These are phyloP conservation scores for Psilocybe cubensis DNA, from an alignment of 768 basidiomycete genomes.

Conservation along the genomic window DNA sequence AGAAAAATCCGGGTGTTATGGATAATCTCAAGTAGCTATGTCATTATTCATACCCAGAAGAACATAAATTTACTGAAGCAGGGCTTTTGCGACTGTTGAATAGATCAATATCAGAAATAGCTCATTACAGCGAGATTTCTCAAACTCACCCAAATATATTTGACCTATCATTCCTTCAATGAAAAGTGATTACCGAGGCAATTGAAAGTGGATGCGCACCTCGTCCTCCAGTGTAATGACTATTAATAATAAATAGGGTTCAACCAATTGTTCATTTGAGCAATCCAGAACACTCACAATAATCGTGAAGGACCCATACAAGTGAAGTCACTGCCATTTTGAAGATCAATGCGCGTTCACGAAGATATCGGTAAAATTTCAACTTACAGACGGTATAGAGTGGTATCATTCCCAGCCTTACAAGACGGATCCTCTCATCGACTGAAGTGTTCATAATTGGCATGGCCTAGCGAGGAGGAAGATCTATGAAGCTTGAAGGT, in stretches of 20 bases:
- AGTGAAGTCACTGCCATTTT: not conserved
- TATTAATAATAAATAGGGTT: not conserved
- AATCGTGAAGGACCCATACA: conserved; percentile 5
- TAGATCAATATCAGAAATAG: not conserved
- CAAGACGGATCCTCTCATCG: not conserved
- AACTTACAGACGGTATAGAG: conserved; percentile 2
- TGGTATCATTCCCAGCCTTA: conserved; percentile 1
- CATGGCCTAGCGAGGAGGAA: not conserved
- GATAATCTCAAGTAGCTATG: not conserved
- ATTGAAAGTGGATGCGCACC: not conserved
- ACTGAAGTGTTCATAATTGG: not conserved
- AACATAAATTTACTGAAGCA: conserved; percentile 43
- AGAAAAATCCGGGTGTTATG: not conserved
- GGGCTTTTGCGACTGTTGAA: conserved; percentile 34
- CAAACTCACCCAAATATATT: conserved; percentile 3
- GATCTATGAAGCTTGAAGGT: not conserved
- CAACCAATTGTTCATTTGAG: not conserved
- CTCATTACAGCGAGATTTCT: not conserved
- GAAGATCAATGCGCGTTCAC: not conserved
- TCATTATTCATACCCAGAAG: conserved; percentile 35
- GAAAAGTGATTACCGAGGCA: not conserved
- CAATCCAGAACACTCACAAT: not conserved
- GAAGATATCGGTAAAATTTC: no score
- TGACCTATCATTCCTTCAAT: not conserved
- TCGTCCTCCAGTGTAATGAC: conserved; percentile 5